These are phyloP conservation scores for Triticum turgidum DNA, from an alignment of 176 grass and related monocot genomes.

Conservation along the genomic window DNA sequence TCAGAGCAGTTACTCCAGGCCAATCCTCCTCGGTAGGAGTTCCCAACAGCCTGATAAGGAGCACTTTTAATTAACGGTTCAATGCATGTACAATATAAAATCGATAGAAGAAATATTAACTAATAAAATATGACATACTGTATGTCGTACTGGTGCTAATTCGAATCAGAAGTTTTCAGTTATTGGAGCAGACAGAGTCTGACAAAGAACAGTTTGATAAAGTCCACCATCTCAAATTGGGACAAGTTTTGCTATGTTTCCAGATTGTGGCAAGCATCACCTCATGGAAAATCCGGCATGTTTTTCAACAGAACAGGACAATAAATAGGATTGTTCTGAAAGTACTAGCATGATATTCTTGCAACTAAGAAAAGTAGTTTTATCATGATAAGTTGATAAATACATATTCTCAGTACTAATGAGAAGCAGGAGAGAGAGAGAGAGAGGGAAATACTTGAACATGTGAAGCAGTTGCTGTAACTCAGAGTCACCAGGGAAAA, in stretches of 20 bases:
- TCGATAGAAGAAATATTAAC: background rate
- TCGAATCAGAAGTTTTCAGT: background rate
- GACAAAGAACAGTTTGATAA: background rate
- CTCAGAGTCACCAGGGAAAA: conserved; percentile 92
- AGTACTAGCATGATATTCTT: background rate
- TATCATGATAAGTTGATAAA: background rate
- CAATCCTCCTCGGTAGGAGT: conserved; percentile 84
- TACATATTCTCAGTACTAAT: background rate
- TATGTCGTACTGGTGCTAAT: background rate
- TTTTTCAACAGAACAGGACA: background rate
- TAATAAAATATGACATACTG: background rate
- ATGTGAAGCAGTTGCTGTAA: conserved; percentile 96
- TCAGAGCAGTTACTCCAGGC: conserved; percentile 74
- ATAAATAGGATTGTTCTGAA: background rate
- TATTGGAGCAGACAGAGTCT: background rate
- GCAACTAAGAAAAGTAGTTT: background rate
- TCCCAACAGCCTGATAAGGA: conserved; percentile 65
- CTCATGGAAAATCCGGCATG: conserved; percentile 6
- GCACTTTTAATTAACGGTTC: background rate
- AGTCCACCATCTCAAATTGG: background rate
- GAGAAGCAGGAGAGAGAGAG: background rate
- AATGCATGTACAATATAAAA: background rate
- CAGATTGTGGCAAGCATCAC: conserved; percentile 5
- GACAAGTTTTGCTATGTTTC: background rate
- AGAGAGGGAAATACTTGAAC: conserved; percentile 53